A percentile compares a stretch with the other conserved stretches of the same genome.
phyloP scores from a whole-genome alignment of 2,329 filamentous ascomycete genomes.

The Botrytis hyacinthi region DNA sequence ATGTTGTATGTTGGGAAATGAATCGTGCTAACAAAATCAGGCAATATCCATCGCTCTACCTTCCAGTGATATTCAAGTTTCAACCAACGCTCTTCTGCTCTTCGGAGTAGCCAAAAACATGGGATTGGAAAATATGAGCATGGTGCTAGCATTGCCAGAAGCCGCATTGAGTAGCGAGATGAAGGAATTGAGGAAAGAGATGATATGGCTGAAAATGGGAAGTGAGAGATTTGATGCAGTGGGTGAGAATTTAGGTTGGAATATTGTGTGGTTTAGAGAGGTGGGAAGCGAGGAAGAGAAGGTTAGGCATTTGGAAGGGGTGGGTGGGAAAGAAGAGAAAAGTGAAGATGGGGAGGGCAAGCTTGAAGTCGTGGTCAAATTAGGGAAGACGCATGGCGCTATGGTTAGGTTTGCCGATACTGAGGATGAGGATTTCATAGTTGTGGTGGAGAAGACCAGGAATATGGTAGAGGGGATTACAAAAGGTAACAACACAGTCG shows the following conservation, averaged over 20 bases:
- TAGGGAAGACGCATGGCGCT: slow-evolving; percentile 6
- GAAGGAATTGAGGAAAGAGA: neutral
- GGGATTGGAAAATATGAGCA: slow-evolving; percentile 7
- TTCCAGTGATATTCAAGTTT: neutral
- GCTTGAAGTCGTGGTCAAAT: neutral
- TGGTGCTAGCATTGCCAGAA: neutral
- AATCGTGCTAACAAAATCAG: neutral
- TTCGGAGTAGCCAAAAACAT: slow-evolving; percentile 14
- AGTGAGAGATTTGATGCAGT: slow-evolving; percentile 2
- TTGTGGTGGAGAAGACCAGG: neutral
- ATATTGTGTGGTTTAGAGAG: slow-evolving; percentile 6
- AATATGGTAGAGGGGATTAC: neutral
- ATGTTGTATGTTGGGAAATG: neutral
- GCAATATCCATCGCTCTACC: neutral
- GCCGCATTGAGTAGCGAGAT: slow-evolving; percentile 8
- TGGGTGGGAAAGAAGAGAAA: neutral
- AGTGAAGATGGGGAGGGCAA: neutral
- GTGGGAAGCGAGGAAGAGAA: neutral
- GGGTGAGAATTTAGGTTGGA: neutral
- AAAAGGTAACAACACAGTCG: neutral
- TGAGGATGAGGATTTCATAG: slow-evolving; percentile 10
- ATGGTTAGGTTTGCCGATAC: neutral
- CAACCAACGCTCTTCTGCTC: slow-evolving; percentile 11
- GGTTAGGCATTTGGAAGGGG: neutral
- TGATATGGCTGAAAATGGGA: slow-evolving; percentile 5